phyloP scores from a whole-genome alignment of 306 rosid species.

The Ormosia semicastrata region DNA sequence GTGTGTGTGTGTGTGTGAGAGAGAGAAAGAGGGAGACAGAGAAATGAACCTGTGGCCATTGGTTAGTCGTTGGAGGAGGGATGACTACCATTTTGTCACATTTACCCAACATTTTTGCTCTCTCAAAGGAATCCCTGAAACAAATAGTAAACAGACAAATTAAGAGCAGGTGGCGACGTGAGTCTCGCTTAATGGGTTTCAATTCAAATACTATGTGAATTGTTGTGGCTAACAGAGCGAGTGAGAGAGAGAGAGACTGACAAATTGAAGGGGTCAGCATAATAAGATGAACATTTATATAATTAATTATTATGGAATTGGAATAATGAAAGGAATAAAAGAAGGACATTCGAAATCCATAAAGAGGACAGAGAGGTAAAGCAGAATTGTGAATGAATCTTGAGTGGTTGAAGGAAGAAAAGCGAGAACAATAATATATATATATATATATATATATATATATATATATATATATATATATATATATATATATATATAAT shows the following conservation, averaged over 20 bases:
- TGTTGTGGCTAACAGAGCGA: not conserved
- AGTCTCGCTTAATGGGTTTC: conserved; percentile 19
- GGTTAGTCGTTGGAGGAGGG: conserved; percentile 55
- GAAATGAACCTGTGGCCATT: conserved; percentile 73
- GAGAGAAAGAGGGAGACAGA: conserved; percentile 34
- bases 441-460: too few relatives aligned
- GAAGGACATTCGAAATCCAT: conserved; percentile 60
- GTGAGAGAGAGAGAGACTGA: not conserved
- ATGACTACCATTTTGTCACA: conserved; percentile 57
- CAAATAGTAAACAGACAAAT: conserved; percentile 74
- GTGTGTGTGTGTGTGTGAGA: not conserved
- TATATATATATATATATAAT: too few relatives aligned
- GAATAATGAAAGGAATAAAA: conserved; percentile 34
- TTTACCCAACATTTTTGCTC: conserved; percentile 57
- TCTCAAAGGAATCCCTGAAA: conserved; percentile 54
- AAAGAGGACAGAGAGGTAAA: conserved; percentile 51
- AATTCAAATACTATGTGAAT: conserved; percentile 29
- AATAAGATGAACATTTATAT: not conserved
- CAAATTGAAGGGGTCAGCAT: not conserved
- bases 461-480: too few relatives aligned
- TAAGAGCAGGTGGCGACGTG: conserved; percentile 61
- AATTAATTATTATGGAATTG: conserved; percentile 1
- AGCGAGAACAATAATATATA: not conserved
- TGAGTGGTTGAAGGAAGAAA: conserved; percentile 55
- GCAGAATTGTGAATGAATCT: conserved; percentile 53